Evolutionary conservation across 768 basidiomycete genomes (phyloP), one percentile per base, ranked within the genome.

Genomic region (Boletales sp.): DNA sequence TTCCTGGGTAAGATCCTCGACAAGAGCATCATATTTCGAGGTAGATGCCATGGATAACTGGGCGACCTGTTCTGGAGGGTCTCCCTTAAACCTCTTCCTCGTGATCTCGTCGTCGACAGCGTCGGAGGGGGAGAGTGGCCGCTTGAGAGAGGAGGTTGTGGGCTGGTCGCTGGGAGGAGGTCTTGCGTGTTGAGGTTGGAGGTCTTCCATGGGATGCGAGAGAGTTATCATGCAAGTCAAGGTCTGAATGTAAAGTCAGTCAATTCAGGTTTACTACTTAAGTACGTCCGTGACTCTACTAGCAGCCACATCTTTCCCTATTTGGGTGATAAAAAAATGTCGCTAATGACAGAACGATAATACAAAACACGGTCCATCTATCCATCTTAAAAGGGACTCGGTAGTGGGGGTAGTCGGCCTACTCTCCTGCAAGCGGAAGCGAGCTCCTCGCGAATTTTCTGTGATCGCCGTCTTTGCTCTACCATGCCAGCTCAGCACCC

Each of bases 1-100:
- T 63, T 91, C 89, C 61, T 86, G 76, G 24, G 76, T 80, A 47
- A 90, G 69, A 56, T 85, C 80, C 37, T 85, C 81, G 19, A 76
- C 76, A 48, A 89, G 73, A 13, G 54, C 38, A 17, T 53, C 53
- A 18, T 61, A 55, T 53, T 61, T 60, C 24, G 62, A 63, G 27
- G 51, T 42, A 2, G 60, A 62, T 12, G 49, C 45, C 44, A 48
- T 54, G 57, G 40, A 54, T 13, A 17, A 18, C 47, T 55, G 44
- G 1, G 46, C 15, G 43, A 36, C 48, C 32, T 65, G 66, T 42
- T 58, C 40, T 39, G 68, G 40, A n/a, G 55, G 29, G 45, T 71
- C 73, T 51, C 81, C 80, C 64, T 78, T 86, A 60, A 80, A 63
- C 63, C 80, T 77, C 75, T 88, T 87, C 58, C 79, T 74, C 58